Evolutionary conservation across 306 rosid species (phyloP), one percentile per base, ranked within the genome.

Genomic region (Ammopiptanthus mongolicus): DNA sequence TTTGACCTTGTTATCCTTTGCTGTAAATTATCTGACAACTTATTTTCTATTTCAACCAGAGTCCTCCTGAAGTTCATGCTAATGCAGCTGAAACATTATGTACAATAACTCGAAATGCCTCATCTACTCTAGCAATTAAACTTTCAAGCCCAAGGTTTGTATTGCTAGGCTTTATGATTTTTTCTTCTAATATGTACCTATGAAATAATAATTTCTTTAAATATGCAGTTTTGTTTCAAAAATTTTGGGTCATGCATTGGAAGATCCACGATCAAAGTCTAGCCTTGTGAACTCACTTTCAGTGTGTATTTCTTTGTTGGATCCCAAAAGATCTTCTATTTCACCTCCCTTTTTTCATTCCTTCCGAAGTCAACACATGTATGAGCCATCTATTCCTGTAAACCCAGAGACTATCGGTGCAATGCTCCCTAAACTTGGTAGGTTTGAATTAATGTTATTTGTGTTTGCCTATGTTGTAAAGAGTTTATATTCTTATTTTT

Each of bases 81-180:
- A 96, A 96, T 78, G 98, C 83, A 0, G 99, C 98, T 5, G 99
- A 96, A 84, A 96, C 99, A 48, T 78, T 96, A 41, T 90, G 96
- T 82, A 85, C 99, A 65, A 91, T 92, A 69, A 90, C 96, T 39
- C 86, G 92, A 67, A 96, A 85, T 90, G 89, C 92, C 29, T 89
- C 98, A 2, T 96, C 99, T 39, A 84, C 99, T 65, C 83, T 96
- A 47, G 99, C 97, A 71, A 74, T 83, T 68, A 92, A 90, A 87
- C 93, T 96, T 81, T 92, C 90, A 69, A 92, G 99, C 81, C 94
- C 93, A 83, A 89, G 99, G 99, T 96, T 73, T 88, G 85, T 82
- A 61, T 76, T 9, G 9, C 33, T 65, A 52, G 8, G 68, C 64
- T 68, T 78, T 56, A n/a, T 73, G 12, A 19, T 42, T 18, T 18